Evolutionary conservation across 805 yeast species (phyloP).

Genomic region (Scheffersomyces lignosus): DNA sequence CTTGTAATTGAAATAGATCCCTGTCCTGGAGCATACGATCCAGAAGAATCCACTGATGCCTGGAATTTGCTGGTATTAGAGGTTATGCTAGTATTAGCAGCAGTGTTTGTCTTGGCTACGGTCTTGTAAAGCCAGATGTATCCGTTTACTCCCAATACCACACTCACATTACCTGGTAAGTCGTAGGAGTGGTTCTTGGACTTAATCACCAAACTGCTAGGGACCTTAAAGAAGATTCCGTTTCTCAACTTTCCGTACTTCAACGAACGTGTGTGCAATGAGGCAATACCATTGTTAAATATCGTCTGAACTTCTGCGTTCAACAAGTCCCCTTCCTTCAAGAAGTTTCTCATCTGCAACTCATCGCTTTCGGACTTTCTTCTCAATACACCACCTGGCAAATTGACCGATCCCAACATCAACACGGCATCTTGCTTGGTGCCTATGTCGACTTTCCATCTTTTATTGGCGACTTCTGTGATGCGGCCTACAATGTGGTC

Average conservation of each 20-base stretch:
- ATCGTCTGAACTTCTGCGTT: conserved; percentile 95
- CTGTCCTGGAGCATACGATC: conserved; percentile 52
- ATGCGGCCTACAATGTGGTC: conserved; percentile 94
- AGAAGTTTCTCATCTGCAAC: conserved; percentile 88
- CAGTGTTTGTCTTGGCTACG: conserved; percentile 21
- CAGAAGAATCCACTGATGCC: conserved; percentile 37
- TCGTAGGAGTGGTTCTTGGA: conserved; percentile 85
- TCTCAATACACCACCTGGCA: conserved; percentile 96
- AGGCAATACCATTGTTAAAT: conserved; percentile 87
- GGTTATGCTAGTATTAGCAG: conserved; percentile 16
- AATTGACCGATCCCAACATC: conserved; percentile 91
- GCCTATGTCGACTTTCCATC: conserved; percentile 98
- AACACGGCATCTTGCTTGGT: conserved; percentile 90
- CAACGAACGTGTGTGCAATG: conserved; percentile 91
- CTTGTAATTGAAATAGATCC: conserved; percentile 75
- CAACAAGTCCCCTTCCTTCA: conserved; percentile 93
- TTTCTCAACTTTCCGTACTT: conserved; percentile 94
- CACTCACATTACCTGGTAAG: conserved; percentile 91
- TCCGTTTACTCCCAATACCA: conserved; percentile 93
- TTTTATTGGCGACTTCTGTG: conserved; percentile 86
- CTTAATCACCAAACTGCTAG: conserved; percentile 78
- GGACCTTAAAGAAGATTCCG: conserved; percentile 80
- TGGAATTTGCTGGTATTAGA: conserved; percentile 33
- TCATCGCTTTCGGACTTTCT: conserved; percentile 95
- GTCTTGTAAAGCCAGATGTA: conserved; percentile 89